These are phyloP conservation scores for Diaporthe vaccinii DNA, from an alignment of 2,329 filamentous ascomycete genomes.

Conservation along the genomic window DNA sequence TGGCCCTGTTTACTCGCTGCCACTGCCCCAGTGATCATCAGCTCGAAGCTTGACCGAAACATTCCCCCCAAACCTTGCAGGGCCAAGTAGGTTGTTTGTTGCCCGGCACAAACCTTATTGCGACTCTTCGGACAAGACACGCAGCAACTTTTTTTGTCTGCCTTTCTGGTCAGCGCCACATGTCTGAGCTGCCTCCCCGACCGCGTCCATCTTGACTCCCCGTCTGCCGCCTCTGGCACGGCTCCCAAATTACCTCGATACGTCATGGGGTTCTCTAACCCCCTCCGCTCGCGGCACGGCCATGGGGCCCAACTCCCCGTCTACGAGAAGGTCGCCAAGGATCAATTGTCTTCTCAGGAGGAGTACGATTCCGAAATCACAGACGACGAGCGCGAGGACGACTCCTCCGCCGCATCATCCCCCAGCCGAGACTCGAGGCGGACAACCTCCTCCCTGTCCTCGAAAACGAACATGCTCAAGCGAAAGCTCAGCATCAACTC, in stretches of 20 bases:
- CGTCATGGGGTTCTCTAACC: slow-evolving; percentile 51
- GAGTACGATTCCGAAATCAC: slow-evolving; percentile 61
- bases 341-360: slow-evolving; percentile 63
- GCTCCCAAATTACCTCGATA: slow-evolving; percentile 24
- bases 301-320: slow-evolving; percentile 60
- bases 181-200: slow-evolving; percentile 22
- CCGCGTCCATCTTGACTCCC: slow-evolving; percentile 16
- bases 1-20: neutral
- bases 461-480: slow-evolving; percentile 58
- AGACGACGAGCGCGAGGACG: slow-evolving; percentile 53
- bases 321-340: slow-evolving; percentile 65
- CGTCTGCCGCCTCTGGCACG: slow-evolving; percentile 28
- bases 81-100: slow-evolving; percentile 13
- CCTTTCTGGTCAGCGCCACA: slow-evolving; percentile 29
- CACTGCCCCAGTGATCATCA: slow-evolving; percentile 10
- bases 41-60: slow-evolving; percentile 27
- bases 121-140: slow-evolving; percentile 13
- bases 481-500: slow-evolving; percentile 40
- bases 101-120: slow-evolving; percentile 21
- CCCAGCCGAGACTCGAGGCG: slow-evolving; percentile 69
- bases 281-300: slow-evolving; percentile 60
- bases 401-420: slow-evolving; percentile 54
- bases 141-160: neutral
- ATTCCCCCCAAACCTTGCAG: slow-evolving; percentile 6
- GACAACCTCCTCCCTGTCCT: slow-evolving; percentile 59